A percentile compares a stretch with the other conserved stretches of the same genome.
These are phyloP conservation scores for Fomitiporia mediterranea DNA, from an alignment of 1,284 basidiomycete species.

Conservation along the genomic window DNA sequence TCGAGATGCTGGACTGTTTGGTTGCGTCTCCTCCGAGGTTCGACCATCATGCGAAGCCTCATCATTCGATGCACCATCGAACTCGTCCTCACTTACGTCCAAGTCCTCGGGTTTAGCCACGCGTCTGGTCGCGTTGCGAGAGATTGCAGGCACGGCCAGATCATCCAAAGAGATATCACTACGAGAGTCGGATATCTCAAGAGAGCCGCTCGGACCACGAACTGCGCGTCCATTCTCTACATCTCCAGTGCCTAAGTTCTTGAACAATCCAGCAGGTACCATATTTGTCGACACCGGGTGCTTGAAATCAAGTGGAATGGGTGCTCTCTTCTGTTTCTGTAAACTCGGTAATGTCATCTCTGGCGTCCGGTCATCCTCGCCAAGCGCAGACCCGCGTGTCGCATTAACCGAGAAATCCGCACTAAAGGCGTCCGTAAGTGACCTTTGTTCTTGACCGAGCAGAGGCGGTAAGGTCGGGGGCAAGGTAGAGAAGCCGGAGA, in stretches of 20 bases:
- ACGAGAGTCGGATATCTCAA: constrained; percentile 57
- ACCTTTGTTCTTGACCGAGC: constrained; percentile 14
- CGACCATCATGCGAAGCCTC: constrained; percentile 6
- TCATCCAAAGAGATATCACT: constrained; percentile 71
- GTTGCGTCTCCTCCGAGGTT: background rate
- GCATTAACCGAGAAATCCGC: constrained; percentile 16
- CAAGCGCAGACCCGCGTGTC: constrained; percentile 16
- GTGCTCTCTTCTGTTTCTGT: constrained; percentile 49
- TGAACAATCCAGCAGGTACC: constrained; percentile 78
- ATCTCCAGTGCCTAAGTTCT: constrained; percentile 56
- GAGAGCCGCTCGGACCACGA: constrained; percentile 68
- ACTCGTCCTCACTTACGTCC: constrained; percentile 11
- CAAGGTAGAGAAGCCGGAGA: constrained; percentile 47
- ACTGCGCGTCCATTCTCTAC: constrained; percentile 54
- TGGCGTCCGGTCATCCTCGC: constrained; percentile 7
- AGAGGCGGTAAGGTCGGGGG: constrained; percentile 18
- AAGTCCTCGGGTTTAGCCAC: constrained; percentile 13
- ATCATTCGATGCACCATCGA: constrained; percentile 4
- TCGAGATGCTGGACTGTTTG: constrained; percentile 37
- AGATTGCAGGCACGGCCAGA: constrained; percentile 60
- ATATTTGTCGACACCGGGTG: constrained; percentile 68
- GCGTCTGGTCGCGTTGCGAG: constrained; percentile 46
- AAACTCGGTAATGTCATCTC: constrained; percentile 19
- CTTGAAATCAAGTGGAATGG: constrained; percentile 77
- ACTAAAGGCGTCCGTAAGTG: constrained; percentile 6